phyloP scores from a whole-genome alignment of 495 filamentous ascomycete species.

The Neurospora discreta region DNA sequence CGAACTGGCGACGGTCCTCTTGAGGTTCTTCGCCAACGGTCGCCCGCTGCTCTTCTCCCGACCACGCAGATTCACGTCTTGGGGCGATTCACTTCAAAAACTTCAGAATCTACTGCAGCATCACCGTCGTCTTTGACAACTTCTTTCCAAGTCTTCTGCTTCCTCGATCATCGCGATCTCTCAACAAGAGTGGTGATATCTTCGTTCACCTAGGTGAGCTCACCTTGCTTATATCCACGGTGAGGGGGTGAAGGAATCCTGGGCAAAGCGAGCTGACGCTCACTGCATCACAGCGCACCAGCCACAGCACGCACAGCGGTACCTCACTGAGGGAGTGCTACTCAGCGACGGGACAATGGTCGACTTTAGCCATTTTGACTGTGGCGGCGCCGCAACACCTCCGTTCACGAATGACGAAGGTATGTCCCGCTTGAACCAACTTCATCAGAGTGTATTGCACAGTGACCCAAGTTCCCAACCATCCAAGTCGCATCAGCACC shows the following conservation, averaged over 20 bases:
- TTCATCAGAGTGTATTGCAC: neutral
- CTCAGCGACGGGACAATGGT: neutral
- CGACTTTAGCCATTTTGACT: neutral
- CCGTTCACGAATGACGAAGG: neutral
- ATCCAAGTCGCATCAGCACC: neutral
- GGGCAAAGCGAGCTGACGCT: neutral
- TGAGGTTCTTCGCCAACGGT: neutral
- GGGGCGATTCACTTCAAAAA: neutral
- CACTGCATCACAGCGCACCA: neutral
- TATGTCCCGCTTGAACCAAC: neutral
- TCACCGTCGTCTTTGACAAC: neutral
- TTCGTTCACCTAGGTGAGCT: neutral
- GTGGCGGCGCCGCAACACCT: neutral
- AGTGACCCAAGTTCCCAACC: neutral
- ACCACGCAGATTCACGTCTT: neutral
- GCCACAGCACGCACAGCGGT: neutral
- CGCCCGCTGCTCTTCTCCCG: neutral
- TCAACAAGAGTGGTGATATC: neutral
- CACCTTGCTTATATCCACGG: neutral
- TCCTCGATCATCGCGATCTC: neutral
- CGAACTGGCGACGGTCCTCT: neutral
- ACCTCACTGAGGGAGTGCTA: neutral
- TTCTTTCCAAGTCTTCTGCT: neutral
- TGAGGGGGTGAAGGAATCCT: neutral
- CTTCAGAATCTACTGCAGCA: neutral